These are phyloP conservation scores for Russula compacta DNA, from an alignment of 768 basidiomycete genomes.

Conservation along the genomic window DNA sequence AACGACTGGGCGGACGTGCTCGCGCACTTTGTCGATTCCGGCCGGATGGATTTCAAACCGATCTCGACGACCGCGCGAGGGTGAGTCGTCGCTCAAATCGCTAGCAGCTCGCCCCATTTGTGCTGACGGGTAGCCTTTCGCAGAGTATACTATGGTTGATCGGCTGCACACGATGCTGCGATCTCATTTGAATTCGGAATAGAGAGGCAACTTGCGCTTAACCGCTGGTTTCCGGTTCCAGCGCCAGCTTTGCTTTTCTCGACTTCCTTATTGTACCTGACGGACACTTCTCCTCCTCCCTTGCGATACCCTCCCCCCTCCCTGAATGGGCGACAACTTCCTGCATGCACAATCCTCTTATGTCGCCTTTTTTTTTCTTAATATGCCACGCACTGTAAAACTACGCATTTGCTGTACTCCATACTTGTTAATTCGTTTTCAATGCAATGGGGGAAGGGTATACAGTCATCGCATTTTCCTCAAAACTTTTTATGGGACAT, in stretches of 20 bases:
- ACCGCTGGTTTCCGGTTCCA: constrained; percentile 8
- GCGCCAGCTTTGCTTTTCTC: constrained; percentile 3
- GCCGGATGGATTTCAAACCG: constrained; percentile 73
- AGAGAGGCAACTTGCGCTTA: constrained; percentile 2
- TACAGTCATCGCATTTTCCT: neutral
- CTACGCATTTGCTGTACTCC: constrained; percentile 13
- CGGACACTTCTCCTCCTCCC: neutral
- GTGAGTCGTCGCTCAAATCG: constrained; percentile 35
- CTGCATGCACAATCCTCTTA: neutral
- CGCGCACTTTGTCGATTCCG: constrained; percentile 60
- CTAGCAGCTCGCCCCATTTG: neutral
- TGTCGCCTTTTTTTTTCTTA: neutral
- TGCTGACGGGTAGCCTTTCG: neutral
- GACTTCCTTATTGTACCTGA: neutral
- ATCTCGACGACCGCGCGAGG: constrained; percentile 69
- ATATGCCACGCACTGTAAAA: constrained; percentile 17
- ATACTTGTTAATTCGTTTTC: constrained; percentile 13
- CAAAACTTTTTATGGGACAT: neutral
- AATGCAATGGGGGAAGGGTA: neutral
- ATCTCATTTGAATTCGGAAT: constrained; percentile 10
- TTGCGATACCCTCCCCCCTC: neutral
- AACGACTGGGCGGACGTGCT: constrained; percentile 68
- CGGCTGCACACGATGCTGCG: constrained; percentile 7
- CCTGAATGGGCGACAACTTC: neutral
- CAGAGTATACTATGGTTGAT: constrained; percentile 20